Base-by-base conservation (phyloP, 768 basidiomycete genomes). In the Serendipita sp. region DNA sequence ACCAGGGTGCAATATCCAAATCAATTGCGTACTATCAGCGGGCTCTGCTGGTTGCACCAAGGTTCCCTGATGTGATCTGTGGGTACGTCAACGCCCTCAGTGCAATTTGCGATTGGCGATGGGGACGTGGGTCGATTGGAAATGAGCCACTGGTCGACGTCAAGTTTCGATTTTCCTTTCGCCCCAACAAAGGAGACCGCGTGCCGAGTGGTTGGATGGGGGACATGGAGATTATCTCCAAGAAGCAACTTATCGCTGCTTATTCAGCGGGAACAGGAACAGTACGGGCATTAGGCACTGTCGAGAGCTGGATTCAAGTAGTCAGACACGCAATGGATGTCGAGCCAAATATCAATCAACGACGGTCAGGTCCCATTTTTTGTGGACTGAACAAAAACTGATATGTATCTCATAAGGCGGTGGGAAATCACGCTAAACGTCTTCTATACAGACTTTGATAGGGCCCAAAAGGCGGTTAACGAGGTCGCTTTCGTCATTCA, bases 51-150 rank as follows among this genome's bases (percentile, higher is more conserved):
- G 70, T 71, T 13, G 78, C 80, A 66, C 75, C 79, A 3, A 67
- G 73, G 15, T 75, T 81, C 18, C 72, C 76, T 0, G 80, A 81
- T 65, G 80, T 78, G 0, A 72, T 79, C 13, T 80, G 79, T 65
- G 80, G 80, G 16, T 67, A 80, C n/a, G 75, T 71, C 52, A 77
- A 76, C 63, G 74, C 80, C 13, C 74, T 76, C 43, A 74, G 72
- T 62, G 76, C 80, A 0, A 70, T 81, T 10, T 81, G 80, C 67
- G 76, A 77, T 67, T 81, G 76, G 76, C 69, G 73, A 13, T 78
- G 78, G 50, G 70, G 73, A 65, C 76, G 70, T 48, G 74, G 73
- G n/a, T 71, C 74, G 60, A 68, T 64, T n/a, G 66, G 70, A 45
- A 29, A 63, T 52, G 69, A 72, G 44, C 18, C 63, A 44, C 66